A percentile compares a stretch with the other conserved stretches of the same genome.
phyloP scores from a whole-genome alignment of 2,329 filamentous ascomycete genomes.

The Phaeosphaeriaceae sp. region DNA sequence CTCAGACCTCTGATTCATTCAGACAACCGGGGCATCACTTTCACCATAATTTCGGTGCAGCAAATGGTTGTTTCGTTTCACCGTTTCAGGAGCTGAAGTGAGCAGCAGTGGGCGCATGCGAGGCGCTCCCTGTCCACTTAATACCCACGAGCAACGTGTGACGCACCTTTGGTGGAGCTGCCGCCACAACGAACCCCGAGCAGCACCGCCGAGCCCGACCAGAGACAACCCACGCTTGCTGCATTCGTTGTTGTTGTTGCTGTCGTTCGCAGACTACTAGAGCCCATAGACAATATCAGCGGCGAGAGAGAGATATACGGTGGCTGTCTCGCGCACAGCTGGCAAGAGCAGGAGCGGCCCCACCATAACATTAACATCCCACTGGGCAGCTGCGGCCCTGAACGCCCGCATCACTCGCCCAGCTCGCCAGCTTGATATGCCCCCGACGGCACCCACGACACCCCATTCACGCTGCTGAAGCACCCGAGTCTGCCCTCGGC shows the following conservation, averaged over 20 bases:
- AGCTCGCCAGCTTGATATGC: slow-evolving; percentile 30
- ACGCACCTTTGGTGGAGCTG: slow-evolving; percentile 35
- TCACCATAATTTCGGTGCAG: neutral
- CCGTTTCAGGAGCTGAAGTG: slow-evolving; percentile 13
- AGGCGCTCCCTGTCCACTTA: slow-evolving; percentile 4
- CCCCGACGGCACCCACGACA: slow-evolving; percentile 24
- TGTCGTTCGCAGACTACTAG: neutral
- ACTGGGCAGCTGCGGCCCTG: slow-evolving; percentile 26
- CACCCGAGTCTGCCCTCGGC: slow-evolving; percentile 14
- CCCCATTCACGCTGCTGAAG: slow-evolving; percentile 22
- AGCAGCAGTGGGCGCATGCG: slow-evolving; percentile 1
- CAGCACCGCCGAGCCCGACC: slow-evolving; percentile 20
- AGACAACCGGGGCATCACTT: no score
- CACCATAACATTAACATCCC: slow-evolving; percentile 18
- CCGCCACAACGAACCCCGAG: slow-evolving; percentile 33
- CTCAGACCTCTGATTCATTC: no score
- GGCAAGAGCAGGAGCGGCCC: slow-evolving; percentile 28
- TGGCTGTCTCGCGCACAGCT: slow-evolving; percentile 1
- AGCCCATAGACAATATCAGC: neutral
- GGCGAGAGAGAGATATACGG: neutral
- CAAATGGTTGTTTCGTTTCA: slow-evolving; percentile 9
- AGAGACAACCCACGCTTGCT: neutral
- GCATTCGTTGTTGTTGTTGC: neutral
- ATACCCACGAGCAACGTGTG: slow-evolving; percentile 10
- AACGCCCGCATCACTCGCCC: slow-evolving; percentile 17